phyloP scores from a whole-genome alignment of 176 grass and related monocot genomes.

The Themeda triandra region DNA sequence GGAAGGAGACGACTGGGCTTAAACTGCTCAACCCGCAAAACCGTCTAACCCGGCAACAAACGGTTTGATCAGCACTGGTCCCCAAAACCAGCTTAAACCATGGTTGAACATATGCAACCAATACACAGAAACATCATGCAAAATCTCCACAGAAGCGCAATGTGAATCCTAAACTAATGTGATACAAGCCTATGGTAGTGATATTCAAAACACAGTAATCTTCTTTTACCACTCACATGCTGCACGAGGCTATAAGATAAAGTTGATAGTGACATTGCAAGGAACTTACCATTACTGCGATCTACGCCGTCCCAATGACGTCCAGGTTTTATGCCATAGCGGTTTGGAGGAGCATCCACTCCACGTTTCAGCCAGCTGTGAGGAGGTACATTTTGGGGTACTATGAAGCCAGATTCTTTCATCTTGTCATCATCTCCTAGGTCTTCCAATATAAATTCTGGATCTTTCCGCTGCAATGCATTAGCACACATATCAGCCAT shows the following conservation, averaged over 20 bases:
- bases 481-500: slow-evolving; percentile 24
- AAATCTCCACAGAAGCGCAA: neutral
- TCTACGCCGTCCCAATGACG: slow-evolving; percentile 97
- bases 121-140: neutral
- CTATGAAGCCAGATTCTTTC: slow-evolving; percentile 96
- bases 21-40: neutral
- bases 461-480: slow-evolving; percentile 46
- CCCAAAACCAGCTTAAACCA: neutral
- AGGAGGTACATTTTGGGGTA: slow-evolving; percentile 79
- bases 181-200: neutral
- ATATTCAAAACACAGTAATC: neutral
- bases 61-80: neutral
- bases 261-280: slow-evolving; percentile 6
- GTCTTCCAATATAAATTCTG: slow-evolving; percentile 59
- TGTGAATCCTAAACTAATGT: neutral
- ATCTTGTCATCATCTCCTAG: slow-evolving; percentile 87
- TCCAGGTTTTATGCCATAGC: slow-evolving; percentile 81
- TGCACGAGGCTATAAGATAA: neutral
- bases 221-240: neutral
- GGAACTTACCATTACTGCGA: slow-evolving; percentile 69
- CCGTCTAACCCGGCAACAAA: neutral
- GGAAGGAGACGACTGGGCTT: neutral
- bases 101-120: neutral
- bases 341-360: slow-evolving; percentile 85
- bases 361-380: slow-evolving; percentile 93